These are phyloP conservation scores for Chalciporus piperatoides DNA, from an alignment of 1,284 basidiomycete species.

Conservation along the genomic window DNA sequence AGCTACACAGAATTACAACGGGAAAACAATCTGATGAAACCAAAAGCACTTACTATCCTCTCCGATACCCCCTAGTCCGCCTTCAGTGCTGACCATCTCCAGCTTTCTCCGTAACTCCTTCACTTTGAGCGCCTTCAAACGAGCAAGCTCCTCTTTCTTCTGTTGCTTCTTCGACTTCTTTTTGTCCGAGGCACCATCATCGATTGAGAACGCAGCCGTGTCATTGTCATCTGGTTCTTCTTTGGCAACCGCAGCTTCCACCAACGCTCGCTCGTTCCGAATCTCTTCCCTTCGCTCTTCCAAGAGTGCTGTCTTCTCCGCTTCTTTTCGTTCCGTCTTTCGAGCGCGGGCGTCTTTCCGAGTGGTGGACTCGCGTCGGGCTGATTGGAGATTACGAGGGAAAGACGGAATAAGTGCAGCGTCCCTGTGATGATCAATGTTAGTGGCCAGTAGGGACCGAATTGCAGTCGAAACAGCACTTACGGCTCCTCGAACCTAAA, in stretches of 20 bases:
- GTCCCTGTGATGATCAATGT: conserved; percentile 44
- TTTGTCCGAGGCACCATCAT: conserved; percentile 24
- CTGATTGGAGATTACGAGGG: conserved; percentile 71
- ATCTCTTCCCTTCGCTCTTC: conserved; percentile 77
- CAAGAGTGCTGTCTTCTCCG: conserved; percentile 75
- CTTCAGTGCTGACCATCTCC: conserved; percentile 66
- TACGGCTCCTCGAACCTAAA: conserved; percentile 93
- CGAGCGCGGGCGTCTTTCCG: conserved; percentile 81
- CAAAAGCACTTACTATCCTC: conserved; percentile 39
- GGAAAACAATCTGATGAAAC: not conserved
- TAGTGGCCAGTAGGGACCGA: not conserved
- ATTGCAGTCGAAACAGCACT: conserved; percentile 32
- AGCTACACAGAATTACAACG: conserved; percentile 34
- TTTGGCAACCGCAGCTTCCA: conserved; percentile 19
- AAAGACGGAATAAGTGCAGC: conserved; percentile 73
- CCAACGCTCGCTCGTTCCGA: conserved; percentile 61
- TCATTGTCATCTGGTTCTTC: conserved; percentile 1
- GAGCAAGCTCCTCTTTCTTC: conserved; percentile 75
- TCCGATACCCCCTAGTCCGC: conserved; percentile 42
- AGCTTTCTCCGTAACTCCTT: conserved; percentile 78
- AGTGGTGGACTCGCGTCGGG: conserved; percentile 74
- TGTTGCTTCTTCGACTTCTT: conserved; percentile 34
- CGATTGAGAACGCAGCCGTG: not conserved
- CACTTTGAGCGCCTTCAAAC: conserved; percentile 80
- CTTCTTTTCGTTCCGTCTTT: conserved; percentile 73